A percentile compares a stretch with the other conserved stretches of the same genome.
Conservation (phyloP, 1,139 yeast species). For the Spathaspora sp. region DNA sequence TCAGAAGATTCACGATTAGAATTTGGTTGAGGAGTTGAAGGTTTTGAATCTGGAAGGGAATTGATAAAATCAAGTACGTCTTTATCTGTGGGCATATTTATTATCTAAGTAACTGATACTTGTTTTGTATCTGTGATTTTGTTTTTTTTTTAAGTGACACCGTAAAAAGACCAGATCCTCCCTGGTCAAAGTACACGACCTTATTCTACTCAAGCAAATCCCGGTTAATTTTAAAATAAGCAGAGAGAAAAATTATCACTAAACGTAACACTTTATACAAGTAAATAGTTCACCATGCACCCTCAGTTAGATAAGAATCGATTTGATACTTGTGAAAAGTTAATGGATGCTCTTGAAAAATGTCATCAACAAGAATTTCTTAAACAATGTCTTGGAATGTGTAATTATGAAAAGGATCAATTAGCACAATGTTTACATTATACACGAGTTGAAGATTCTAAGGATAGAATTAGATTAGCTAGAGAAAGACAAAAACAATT, state of each 20-base stretch:
- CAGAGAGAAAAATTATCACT: background rate
- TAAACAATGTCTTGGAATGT: constrained; percentile 76
- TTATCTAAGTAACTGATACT: background rate
- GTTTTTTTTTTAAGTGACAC: background rate
- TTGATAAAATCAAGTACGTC: constrained; percentile 90
- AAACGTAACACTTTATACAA: background rate
- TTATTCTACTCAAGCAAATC: background rate
- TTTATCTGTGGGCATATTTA: constrained; percentile 32
- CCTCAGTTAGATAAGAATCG: constrained; percentile 48
- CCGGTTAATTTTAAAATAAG: background rate
- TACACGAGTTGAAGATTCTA: constrained; percentile 69
- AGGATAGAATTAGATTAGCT: constrained; percentile 57
- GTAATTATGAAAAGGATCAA: constrained; percentile 83
- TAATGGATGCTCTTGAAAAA: constrained; percentile 85
- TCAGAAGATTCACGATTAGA: constrained; percentile 11
- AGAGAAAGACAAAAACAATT: constrained; percentile 55
- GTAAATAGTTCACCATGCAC: constrained; percentile 29
- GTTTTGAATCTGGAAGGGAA: constrained; percentile 71
- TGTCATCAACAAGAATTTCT: constrained; percentile 78
- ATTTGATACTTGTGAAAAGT: constrained; percentile 65
- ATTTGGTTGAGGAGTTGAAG: constrained; percentile 34
- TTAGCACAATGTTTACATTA: constrained; percentile 76
- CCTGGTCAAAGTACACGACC: constrained; percentile 1
- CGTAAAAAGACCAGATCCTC: no score
- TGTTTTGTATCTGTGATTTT: background rate